Conservation (phyloP, 768 basidiomycete genomes). For the Tephrocybe sp. region DNA sequence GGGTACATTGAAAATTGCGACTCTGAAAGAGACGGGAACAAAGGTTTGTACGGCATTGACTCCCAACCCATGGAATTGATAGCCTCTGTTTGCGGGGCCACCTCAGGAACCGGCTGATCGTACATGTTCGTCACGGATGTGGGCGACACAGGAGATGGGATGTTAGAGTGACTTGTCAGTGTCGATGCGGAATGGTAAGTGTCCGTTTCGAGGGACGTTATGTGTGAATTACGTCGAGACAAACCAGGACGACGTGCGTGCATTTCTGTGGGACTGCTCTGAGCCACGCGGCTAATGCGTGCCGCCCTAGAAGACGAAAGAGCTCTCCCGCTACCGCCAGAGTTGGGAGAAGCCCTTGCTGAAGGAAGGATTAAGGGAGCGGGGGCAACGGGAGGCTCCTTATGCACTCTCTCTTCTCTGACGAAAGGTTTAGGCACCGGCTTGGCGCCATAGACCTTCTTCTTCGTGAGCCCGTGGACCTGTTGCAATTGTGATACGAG, state of each 20-base stretch:
- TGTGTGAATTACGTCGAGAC: conserved; percentile 30
- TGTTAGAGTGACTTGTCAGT: conserved; percentile 12
- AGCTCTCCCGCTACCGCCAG: conserved; percentile 29
- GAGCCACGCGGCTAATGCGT: conserved; percentile 31
- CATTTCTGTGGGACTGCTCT: conserved; percentile 33
- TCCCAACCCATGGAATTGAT: conserved; percentile 7
- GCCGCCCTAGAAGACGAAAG: conserved; percentile 34
- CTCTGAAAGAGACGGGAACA: conserved; percentile 10
- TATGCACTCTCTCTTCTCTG: conserved; percentile 44
- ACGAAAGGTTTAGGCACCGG: conserved; percentile 53
- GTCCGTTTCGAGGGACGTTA: conserved; percentile 39
- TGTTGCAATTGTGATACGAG: conserved; percentile 66
- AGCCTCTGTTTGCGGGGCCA: conserved; percentile 2
- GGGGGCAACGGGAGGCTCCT: conserved; percentile 24
- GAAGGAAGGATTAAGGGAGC: conserved; percentile 28
- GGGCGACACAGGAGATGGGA: conserved; percentile 23
- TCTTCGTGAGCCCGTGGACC: conserved; percentile 69
- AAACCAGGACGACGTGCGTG: conserved; percentile 29
- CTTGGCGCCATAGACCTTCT: conserved; percentile 60
- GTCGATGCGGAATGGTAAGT: conserved; percentile 17
- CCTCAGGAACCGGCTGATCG: conserved; percentile 6
- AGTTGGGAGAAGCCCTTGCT: conserved; percentile 5
- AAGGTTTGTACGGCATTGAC: conserved; percentile 6
- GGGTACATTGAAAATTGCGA: conserved; percentile 2
- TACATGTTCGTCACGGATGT: conserved; percentile 11